Percentiles rank a stretch among this genome's conserved stretches.
Evolutionary conservation across 352 stramenopile genomes (phyloP).

Genomic region (Blastocystis sp.): DNA sequence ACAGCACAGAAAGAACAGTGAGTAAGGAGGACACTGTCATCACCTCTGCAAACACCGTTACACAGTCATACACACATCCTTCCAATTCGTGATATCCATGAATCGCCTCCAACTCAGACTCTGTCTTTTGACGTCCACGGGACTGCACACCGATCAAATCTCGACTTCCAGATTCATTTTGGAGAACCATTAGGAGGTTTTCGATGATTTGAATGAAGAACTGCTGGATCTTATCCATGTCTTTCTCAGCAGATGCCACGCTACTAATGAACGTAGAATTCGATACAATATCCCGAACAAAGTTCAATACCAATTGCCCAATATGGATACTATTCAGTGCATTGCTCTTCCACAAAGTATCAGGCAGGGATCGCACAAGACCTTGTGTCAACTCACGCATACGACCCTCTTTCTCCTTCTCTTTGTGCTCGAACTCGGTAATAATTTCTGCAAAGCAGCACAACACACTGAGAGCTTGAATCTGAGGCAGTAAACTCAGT

Average conservation of each 20-base stretch:
- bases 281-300: background rate
- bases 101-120: background rate
- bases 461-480: conserved; percentile 31
- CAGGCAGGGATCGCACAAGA: conserved; percentile 7
- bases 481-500: background rate
- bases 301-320: background rate
- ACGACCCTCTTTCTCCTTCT: background rate
- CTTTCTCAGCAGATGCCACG: background rate
- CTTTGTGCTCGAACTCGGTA: background rate
- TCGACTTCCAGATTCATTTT: background rate
- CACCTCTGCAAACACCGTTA: conserved; percentile 35
- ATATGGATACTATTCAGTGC: background rate
- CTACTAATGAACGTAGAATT: conserved; percentile 1
- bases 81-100: background rate
- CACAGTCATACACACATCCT: conserved; percentile 5
- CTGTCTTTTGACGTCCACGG: background rate
- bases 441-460: conserved; percentile 1
- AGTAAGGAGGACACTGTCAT: background rate
- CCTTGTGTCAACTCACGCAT: background rate
- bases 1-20: conserved; percentile 9
- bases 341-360: background rate
- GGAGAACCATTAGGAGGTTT: conserved; percentile 8
- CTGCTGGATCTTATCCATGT: conserved; percentile 13
- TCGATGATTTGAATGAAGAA: conserved; percentile 58
- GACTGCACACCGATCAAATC: background rate